These are phyloP conservation scores for Arxiozyma slooffiae DNA, from an alignment of 1,139 yeast species.

Conservation along the genomic window DNA sequence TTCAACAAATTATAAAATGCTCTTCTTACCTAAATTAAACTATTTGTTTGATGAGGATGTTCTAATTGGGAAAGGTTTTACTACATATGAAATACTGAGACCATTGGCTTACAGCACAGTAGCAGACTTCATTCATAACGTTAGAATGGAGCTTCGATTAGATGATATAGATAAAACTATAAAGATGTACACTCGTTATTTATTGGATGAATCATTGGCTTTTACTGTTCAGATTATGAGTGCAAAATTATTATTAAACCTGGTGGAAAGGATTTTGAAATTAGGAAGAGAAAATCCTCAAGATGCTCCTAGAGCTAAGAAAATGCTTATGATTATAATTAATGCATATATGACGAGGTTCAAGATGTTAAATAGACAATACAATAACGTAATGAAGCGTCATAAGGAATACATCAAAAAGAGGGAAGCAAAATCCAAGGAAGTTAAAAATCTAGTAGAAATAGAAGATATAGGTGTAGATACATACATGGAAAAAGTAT, in stretches of 20 bases:
- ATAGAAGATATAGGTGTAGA: constrained; percentile 23
- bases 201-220: constrained; percentile 76
- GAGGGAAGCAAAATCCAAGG: constrained; percentile 18
- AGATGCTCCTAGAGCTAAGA: constrained; percentile 63
- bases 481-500: constrained; percentile 19
- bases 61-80: constrained; percentile 84
- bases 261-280: constrained; percentile 82
- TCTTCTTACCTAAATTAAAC: constrained; percentile 81
- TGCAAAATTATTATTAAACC: constrained; percentile 76
- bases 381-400: constrained; percentile 54
- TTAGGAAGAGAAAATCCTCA: constrained; percentile 54
- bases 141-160: constrained; percentile 73
- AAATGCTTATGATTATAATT: constrained; percentile 68
- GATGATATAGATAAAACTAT: constrained; percentile 86
- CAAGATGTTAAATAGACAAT: constrained; percentile 61
- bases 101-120: constrained; percentile 94
- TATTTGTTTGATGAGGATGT: constrained; percentile 77
- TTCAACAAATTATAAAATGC: constrained; percentile 74
- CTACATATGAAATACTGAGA: constrained; percentile 73
- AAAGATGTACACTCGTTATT: constrained; percentile 65
- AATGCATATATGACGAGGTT: constrained; percentile 84
- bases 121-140: constrained; percentile 91
- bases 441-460: constrained; percentile 15
- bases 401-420: constrained; percentile 46
- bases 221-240: constrained; percentile 94